Evolutionary conservation across 83 land plant species (phyloP), one percentile per base, ranked within the genome.

Genomic region (Isoetes engelmannii): DNA sequence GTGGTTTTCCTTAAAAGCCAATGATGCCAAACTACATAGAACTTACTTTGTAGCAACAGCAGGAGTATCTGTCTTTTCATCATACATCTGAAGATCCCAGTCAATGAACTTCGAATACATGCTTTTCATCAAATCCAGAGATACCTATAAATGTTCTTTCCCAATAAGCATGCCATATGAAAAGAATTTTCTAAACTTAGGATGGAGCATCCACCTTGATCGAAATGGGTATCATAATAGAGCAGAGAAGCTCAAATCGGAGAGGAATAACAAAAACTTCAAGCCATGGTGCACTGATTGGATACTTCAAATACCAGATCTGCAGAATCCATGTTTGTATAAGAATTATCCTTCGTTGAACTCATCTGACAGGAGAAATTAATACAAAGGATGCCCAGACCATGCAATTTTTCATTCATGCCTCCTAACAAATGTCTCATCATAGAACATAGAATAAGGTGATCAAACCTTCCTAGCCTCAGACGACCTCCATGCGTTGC

Each of bases 141-240:
- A 91, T 28, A 94, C 99, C 99, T 94, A 85, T 50, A 50, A 69
- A 8, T 8, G 9, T 59, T 8, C 62, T 12, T 59, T 44, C 13
- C 2, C 48, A 64, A n/a, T 42, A 37, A 44, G 45, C 51, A 21
- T 1, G 4, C 48, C 9, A 64, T 47, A 54, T 15, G 37, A 5
- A 37, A 62, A 37, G 42, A 5, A 17, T 43, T 43, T 62, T 18
- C 42, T 62, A 6, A 17, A 43, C 44, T 28, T 28, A 28, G 37
- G 37, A 0, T 21, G 6, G 13, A 28, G 42, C 44, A 57, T 50
- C 50, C 76, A 94, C 99, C 97, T 94, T 94, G 37, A 94, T 90
- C 18, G 99, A 94, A 69, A 94, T 94, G 8, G 99, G 99, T 45
- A 94, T 94, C 99, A 94, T 94, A 69, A 94, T 94, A 45, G 99